Percentiles rank a stretch among this genome's conserved stretches.
Conservation (phyloP, 2,329 filamentous ascomycete genomes). For the Simplicillium aogashimaense region DNA sequence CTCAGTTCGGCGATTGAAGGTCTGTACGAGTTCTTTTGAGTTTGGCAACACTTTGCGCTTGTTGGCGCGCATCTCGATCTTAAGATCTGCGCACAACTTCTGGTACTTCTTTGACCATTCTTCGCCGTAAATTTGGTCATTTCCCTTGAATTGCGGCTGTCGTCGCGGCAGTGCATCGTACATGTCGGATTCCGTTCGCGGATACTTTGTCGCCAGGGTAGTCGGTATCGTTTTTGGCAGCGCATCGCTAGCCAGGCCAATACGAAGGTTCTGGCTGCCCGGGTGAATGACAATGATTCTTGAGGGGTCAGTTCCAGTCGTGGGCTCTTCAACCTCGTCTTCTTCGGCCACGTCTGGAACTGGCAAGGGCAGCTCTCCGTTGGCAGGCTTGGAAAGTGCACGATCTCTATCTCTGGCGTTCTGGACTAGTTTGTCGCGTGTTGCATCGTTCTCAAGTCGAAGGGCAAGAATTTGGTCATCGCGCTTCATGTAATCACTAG, state of each 20-base stretch:
- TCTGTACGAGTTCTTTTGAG: constrained; percentile 89
- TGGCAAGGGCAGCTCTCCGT: constrained; percentile 53
- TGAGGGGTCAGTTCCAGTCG: constrained; percentile 62
- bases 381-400: constrained; percentile 65
- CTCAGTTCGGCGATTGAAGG: constrained; percentile 79
- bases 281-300: constrained; percentile 93
- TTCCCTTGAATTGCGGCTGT: constrained; percentile 50
- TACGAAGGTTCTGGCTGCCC: constrained; percentile 88
- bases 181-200: constrained; percentile 74
- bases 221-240: constrained; percentile 91
- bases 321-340: constrained; percentile 41
- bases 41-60: constrained; percentile 96
- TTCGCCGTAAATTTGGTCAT: constrained; percentile 79
- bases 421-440: constrained; percentile 73
- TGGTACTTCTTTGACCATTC: constrained; percentile 69
- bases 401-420: constrained; percentile 81
- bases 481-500: constrained; percentile 91
- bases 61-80: constrained; percentile 81
- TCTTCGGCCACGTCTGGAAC: constrained; percentile 51
- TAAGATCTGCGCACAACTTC: constrained; percentile 77
- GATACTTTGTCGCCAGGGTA: constrained; percentile 73
- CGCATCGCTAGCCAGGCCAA: constrained; percentile 92
- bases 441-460: constrained; percentile 79
- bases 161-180: constrained; percentile 66
- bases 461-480: constrained; percentile 92